phyloP scores from a whole-genome alignment of 202 grass and related monocot species.

The Bolboschoenoplectus hybrid region DNA sequence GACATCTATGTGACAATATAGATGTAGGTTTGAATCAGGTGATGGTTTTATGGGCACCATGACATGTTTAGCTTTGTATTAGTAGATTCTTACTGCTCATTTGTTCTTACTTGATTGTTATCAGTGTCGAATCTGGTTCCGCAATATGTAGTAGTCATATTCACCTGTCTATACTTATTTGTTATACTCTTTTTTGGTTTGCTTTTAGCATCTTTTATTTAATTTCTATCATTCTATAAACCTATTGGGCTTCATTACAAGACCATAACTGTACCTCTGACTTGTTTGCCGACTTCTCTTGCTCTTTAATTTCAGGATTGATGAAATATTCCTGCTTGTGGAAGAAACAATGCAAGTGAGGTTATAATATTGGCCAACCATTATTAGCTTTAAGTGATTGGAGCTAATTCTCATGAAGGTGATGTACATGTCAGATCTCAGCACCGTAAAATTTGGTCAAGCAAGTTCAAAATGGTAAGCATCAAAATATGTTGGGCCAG shows the following conservation, averaged over 20 bases:
- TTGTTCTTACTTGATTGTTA: constrained; percentile 1
- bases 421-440: not conserved
- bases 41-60: not conserved
- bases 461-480: not conserved
- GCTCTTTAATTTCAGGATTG: constrained; percentile 53
- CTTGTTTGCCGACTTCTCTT: constrained; percentile 6
- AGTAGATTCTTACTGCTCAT: not conserved
- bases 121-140: constrained; percentile 18
- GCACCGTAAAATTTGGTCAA: not conserved
- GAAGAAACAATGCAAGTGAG: constrained; percentile 63
- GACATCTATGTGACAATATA: not conserved
- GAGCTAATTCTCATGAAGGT: not conserved
- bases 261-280: not conserved
- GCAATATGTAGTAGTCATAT: not conserved
- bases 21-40: not conserved
- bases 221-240: too few species aligned
- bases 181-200: constrained; percentile 25
- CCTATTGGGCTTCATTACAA: too few species aligned
- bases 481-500: constrained; percentile 16
- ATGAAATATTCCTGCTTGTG: constrained; percentile 70
- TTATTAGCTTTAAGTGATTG: not conserved
- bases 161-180: not conserved
- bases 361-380: constrained; percentile 41
- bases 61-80: too few species aligned
- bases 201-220: not conserved